Evolutionary conservation across 768 basidiomycete species (phyloP).

Genomic region (Boletus rubropictus): DNA sequence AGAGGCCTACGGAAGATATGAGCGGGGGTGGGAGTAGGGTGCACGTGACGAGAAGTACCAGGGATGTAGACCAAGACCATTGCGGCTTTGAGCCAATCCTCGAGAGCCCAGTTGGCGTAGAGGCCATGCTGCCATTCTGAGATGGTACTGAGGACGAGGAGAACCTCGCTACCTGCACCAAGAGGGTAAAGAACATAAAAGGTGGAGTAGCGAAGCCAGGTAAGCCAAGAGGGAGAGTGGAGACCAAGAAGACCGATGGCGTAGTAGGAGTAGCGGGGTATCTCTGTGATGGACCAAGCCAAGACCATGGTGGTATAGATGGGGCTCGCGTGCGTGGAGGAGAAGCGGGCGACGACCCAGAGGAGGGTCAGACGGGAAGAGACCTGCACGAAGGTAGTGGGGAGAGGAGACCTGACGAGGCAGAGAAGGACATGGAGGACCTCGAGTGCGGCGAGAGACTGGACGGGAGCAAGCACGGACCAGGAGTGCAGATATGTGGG

Average conservation of each 20-base stretch:
- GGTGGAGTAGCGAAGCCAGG: slow-evolving; percentile 82
- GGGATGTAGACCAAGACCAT: slow-evolving; percentile 87
- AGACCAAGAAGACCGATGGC: slow-evolving; percentile 57
- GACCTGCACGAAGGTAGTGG: slow-evolving; percentile 76
- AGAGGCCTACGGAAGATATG: slow-evolving; percentile 34
- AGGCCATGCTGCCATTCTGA: slow-evolving; percentile 43
- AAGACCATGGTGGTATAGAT: slow-evolving; percentile 87
- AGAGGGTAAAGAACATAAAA: slow-evolving; percentile 93
- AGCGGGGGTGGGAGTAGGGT: background rate
- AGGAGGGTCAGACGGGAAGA: slow-evolving; percentile 75
- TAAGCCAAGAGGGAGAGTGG: slow-evolving; percentile 48
- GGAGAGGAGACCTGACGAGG: slow-evolving; percentile 71
- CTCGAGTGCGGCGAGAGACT: slow-evolving; percentile 80
- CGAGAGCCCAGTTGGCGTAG: slow-evolving; percentile 43
- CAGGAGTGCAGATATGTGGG: slow-evolving; percentile 50
- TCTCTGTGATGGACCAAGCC: slow-evolving; percentile 89
- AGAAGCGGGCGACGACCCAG: slow-evolving; percentile 56
- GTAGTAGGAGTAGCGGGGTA: slow-evolving; percentile 90
- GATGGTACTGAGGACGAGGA: slow-evolving; percentile 73
- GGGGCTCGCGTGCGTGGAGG: slow-evolving; percentile 58
- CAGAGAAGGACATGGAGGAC: slow-evolving; percentile 74
- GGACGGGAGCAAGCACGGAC: slow-evolving; percentile 63
- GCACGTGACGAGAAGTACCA: slow-evolving; percentile 41
- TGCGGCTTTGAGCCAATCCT: slow-evolving; percentile 51
- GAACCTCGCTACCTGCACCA: slow-evolving; percentile 88